A percentile compares a stretch with the other conserved stretches of the same genome.
Conservation (phyloP, 2,329 filamentous ascomycete species). For the Talaromyces sp. region DNA sequence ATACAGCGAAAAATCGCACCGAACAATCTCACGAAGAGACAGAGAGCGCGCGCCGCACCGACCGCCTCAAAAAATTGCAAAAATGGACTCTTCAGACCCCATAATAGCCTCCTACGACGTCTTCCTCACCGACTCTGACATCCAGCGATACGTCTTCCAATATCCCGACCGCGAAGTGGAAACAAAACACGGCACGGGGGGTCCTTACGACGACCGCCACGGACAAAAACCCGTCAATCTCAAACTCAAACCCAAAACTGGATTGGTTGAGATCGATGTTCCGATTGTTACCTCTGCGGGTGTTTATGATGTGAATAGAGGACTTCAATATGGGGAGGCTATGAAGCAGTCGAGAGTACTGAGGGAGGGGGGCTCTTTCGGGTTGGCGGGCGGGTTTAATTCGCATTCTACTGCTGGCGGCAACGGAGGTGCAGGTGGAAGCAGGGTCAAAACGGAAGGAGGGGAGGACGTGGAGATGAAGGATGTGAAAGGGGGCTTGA, state of each 20-base stretch:
- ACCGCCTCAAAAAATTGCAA: background rate
- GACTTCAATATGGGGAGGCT: conserved; percentile 76
- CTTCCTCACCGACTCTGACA: conserved; percentile 74
- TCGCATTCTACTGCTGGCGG: conserved; percentile 40
- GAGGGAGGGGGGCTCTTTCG: conserved; percentile 66
- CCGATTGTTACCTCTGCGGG: conserved; percentile 69
- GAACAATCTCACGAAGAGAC: background rate
- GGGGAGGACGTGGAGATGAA: conserved; percentile 35
- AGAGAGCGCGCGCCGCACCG: background rate
- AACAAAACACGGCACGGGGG: conserved; percentile 44
- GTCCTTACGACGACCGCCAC: conserved; percentile 60
- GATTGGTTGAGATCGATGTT: conserved; percentile 90
- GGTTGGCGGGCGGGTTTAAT: conserved; percentile 71
- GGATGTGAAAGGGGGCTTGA: conserved; percentile 27
- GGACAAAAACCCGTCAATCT: conserved; percentile 65
- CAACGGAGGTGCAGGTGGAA: conserved; percentile 21
- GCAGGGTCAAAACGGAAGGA: conserved; percentile 23
- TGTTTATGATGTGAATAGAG: conserved; percentile 77
- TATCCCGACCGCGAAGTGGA: conserved; percentile 64
- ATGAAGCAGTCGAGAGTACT: conserved; percentile 56
- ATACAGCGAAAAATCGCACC: too few relatives aligned
- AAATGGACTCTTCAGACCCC: conserved; percentile 58
- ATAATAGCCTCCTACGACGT: conserved; percentile 76
- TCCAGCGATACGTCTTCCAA: conserved; percentile 78
- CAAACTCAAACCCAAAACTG: conserved; percentile 76